Base-by-base conservation (phyloP, 164 flowering plant species). In the Tetrastigma voinierianum region DNA sequence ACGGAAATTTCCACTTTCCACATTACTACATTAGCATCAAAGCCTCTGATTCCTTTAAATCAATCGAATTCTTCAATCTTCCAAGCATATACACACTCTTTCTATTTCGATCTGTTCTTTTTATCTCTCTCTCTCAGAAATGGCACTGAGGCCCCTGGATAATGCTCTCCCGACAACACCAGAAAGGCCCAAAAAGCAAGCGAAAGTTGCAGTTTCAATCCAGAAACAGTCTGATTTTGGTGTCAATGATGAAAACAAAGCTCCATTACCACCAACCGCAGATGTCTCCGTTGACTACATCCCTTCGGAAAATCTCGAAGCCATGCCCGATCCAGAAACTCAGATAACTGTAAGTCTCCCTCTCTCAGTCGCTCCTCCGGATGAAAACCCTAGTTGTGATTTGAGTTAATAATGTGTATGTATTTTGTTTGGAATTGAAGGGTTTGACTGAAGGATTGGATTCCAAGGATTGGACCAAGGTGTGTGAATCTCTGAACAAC, bases 81-180 rank as follows among this genome's bases (percentile, higher is more conserved):
- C 18, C 57, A 53, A 14, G 9, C 52, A 49, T 4, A 7, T 10
- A 15, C 43, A 64, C 49, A 62, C 44, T 53, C 66, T 46, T 49
- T 49, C 58, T 19, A 7, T 32, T 32, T 32, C 6, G 40, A 2
- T 32, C 49, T 18, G 10, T 54, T 51, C 11, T 48, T 24, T 40
- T 47, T 24, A 4, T 65, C 68, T 61, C 11, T 69, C 51, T 57
- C 45, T 53, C 52, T 1, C n/a, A 53, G 45, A 65, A 69, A 90
- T 93, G 98, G 98, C 98, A 11, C 77, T 93, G 67, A 81, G 98
- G 61, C 73, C 90, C 63, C 82, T 90, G n/a, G 91, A 90, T 49
- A 93, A 93, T 70, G 90, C 90, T 59, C 81, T 89, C 32, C 90
- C 89, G 46, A 23, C 61, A 3, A 51, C 90, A 25, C 80, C 82